Evolutionary conservation across 2,329 filamentous ascomycete species (phyloP), one percentile per base, ranked within the genome.

Genomic region (Penicillium sp.): DNA sequence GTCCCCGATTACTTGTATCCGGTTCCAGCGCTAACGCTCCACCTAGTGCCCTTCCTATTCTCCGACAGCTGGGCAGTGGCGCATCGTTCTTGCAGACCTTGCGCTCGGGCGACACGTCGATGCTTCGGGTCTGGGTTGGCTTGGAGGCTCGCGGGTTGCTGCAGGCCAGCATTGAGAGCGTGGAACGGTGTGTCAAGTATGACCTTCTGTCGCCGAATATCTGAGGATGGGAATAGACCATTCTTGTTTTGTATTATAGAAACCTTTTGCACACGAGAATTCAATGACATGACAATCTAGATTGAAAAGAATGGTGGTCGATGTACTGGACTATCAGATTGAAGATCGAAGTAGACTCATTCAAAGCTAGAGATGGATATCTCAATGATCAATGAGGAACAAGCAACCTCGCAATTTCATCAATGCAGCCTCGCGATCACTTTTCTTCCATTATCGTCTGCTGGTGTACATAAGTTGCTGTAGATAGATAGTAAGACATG

Each of bases 81-180:
- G 87, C 69, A 25, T 76, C 75, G 5, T 70, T 82, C 58, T 60
- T 82, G 42, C 73, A 87, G 59, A 89, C 90, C 79, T 81, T 90
- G 57, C 88, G 87, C 71, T 83, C 85, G 37, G 89, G 90, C 31
- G 90, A 93, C 70, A 90, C 90, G 63, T 90, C 88, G 45, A 95
- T 98, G 90, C 80, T 97, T 67, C 88, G 92, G 69, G 88, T 97
- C 5, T 98, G 94, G 94, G 86, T 91, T 60, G 93, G 94, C 1
- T 81, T 98, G 11, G 94, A 98, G 79, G 90, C 92, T 51, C 85
- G 94, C 63, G 89, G 89, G 67, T 95, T 96, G 77, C 84, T 97
- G 78, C 91, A 96, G 77, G 91, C 91, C 47, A 96, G 91, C 64
- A 86, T 96, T 55, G 92, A 96, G 73, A 92, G 92, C 76, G 90